Percentiles rank a stretch among this genome's conserved stretches.
These are phyloP conservation scores for Trichoderma atrobrunneum DNA, from an alignment of 2,329 filamentous ascomycete species.

Conservation along the genomic window DNA sequence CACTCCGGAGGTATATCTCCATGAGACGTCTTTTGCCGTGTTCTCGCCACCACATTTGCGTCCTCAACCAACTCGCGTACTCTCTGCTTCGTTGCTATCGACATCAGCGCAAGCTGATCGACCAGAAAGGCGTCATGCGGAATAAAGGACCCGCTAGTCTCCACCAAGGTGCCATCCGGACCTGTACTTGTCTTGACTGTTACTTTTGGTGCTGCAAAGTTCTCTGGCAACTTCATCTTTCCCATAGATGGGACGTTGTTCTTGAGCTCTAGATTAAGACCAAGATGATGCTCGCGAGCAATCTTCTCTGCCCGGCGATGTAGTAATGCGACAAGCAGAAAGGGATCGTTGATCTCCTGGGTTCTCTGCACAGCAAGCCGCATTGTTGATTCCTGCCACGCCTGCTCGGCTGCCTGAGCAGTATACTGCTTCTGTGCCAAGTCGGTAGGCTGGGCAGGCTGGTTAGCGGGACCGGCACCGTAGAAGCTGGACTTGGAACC, in stretches of 20 bases:
- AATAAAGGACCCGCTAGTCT: conserved; percentile 66
- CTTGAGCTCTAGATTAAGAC: conserved; percentile 55
- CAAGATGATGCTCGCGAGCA: conserved; percentile 55
- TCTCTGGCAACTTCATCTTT: conserved; percentile 48
- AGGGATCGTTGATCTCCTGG: conserved; percentile 70
- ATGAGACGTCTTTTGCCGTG: conserved; percentile 74
- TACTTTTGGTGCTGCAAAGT: conserved; percentile 51
- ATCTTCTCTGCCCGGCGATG: conserved; percentile 59
- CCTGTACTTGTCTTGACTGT: conserved; percentile 55
- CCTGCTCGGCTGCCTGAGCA: conserved; percentile 62
- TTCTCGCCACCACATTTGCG: conserved; percentile 65
- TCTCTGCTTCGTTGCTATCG: conserved; percentile 77
- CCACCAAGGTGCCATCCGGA: conserved; percentile 61
- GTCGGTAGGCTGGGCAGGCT: conserved; percentile 49
- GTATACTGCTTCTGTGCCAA: conserved; percentile 62
- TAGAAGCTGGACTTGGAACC: conserved; percentile 59
- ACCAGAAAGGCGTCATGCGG: conserved; percentile 73
- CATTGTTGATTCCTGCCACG: conserved; percentile 64
- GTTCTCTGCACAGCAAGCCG: conserved; percentile 58
- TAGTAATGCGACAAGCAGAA: conserved; percentile 63
- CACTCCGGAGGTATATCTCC: conserved; percentile 76
- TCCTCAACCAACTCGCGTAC: conserved; percentile 75
- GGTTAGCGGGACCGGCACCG: conserved; percentile 63
- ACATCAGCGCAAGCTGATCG: conserved; percentile 79
- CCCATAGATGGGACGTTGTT: conserved; percentile 43